Percentiles rank a stretch among this genome's conserved stretches.
Conservation (phyloP, 306 rosid genomes). For the Malus sylvestris region DNA sequence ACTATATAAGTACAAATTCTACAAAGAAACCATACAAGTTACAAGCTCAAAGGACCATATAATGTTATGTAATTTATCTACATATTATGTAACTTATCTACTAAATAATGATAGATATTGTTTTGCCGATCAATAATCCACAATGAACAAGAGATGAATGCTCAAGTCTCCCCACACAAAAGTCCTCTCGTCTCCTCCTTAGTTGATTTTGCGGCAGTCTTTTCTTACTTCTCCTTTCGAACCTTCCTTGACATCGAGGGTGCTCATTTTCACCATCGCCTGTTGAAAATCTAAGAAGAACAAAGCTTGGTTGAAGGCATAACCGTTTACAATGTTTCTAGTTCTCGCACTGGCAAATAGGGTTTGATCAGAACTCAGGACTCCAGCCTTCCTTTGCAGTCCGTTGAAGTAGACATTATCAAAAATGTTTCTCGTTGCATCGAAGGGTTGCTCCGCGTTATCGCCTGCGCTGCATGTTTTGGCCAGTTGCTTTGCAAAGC, state of each 20-base stretch:
- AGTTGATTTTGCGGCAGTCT: conserved; percentile 53
- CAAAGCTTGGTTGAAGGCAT: conserved; percentile 57
- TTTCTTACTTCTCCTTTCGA: conserved; percentile 49
- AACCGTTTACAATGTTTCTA: conserved; percentile 37
- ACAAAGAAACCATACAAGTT: not conserved
- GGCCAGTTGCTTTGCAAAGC: conserved; percentile 41
- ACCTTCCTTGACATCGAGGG: conserved; percentile 54
- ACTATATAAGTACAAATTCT: not conserved
- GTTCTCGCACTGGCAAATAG: conserved; percentile 42
- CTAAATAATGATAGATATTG: not conserved
- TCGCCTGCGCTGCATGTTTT: conserved; percentile 62
- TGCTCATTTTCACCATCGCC: conserved; percentile 72
- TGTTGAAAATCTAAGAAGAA: conserved; percentile 72
- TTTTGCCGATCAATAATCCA: not conserved
- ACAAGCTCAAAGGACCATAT: not conserved
- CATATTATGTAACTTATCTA: not conserved
- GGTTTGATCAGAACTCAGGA: conserved; percentile 61
- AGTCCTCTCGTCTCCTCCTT: not conserved
- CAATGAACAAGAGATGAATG: not conserved
- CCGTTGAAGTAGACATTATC: conserved; percentile 55
- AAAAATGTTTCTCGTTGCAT: conserved; percentile 45
- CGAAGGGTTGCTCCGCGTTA: conserved; percentile 53
- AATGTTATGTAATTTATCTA: not conserved
- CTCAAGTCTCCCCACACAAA: not conserved
- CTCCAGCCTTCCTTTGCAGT: conserved; percentile 40